Base-by-base conservation (phyloP, 1,284 basidiomycete genomes). In the Mycena sp. region DNA sequence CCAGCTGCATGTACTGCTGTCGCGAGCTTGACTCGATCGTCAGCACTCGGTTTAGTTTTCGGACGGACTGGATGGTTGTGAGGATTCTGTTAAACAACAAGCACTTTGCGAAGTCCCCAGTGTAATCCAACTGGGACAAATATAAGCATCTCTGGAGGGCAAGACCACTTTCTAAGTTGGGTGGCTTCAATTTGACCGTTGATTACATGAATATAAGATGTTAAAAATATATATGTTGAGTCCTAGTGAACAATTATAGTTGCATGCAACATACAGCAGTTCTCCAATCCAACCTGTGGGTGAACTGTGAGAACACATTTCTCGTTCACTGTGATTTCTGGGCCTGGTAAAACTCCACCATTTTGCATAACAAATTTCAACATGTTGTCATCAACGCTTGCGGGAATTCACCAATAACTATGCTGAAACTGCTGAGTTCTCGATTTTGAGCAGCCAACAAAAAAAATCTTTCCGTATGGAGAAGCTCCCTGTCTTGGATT, bases 1-100 rank as follows among this genome's bases (percentile, higher is more conserved):
- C 64, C 64, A 9, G 49, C 44, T 0, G 55, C 55, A 0, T 49
- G 12, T 2, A 65, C 38, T 4, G 54, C 59, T 4, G 21, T 44
- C 0, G 4, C n/a, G 5, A 61, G 55, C 25, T 32, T 53, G 28
- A 23, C 5, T 41, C 28, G 38, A 40, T 65, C 64, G 7, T 37
- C 9, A 7, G 55, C 23, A 21, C 55, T 62, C 9, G 59, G 64
- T 29, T 65, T 61, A 9, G 30, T 58, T 16, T 16, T 38, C 1
- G 59, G 64, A 37, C 62, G 52, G 6, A 37, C 49, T 0, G 64
- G 59, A 44, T 65, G 64, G 51, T 62, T 65, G 45, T 65, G 64
- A 10, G 54, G 37, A 12, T 44, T 41, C 0, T 38, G 23, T 14
- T 58, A 28, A 19, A 54, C 3, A 0, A 62, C 11, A 0, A 62